Base-by-base conservation (phyloP, 2,329 filamentous ascomycete species). In the Neopestalotiopsis sp. region DNA sequence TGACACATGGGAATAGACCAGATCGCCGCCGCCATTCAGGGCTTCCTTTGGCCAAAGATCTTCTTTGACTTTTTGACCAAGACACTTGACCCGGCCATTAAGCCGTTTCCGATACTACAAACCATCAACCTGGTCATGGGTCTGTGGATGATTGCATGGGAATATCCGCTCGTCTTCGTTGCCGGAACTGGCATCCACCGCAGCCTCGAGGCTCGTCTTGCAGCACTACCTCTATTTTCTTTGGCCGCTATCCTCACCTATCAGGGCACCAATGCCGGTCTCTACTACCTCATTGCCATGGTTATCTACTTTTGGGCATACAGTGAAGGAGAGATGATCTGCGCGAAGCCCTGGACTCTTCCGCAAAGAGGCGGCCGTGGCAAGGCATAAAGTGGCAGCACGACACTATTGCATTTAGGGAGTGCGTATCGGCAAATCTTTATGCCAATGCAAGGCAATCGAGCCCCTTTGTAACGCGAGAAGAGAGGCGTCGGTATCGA, bases 41-140 rank as follows among this genome's bases (percentile, higher is more conserved):
- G 89, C 77, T 97, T 96, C 87, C 95, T 99, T 88, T 99, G 95
- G 94, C 96, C 96, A 73, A 99, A 99, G 81, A 92, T 99, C 78
- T 97, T 99, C 84, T 99, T 93, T 92, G 96, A 99, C 82, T 97
- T 97, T 80, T 83, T 96, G 73, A 98, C 95, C 70, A 94, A 94
- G 77, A 94, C 94, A 75, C 90, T 99, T 75, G 94, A 99, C 78
- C 87, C 85, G 67, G 93, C 92, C 63, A 94, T 98, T 71, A 94
- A 92, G 76, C 95, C 95, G 0, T 81, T 96, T n/a, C 96, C 96
- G 1, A 85, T 94, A 65, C 86, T 99, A 17, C 96, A 99, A 80
- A 93, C 92, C 76, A 87, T 98, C 83, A 99, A 99, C 77, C 84
- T 99, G 30, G 28, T 98, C 59, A 86, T 97, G 76, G 95, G 94